Evolutionary conservation across 352 stramenopile genomes (phyloP), one percentile per base, ranked within the genome.

Genomic region (Globisporangium cylindrosporum): DNA sequence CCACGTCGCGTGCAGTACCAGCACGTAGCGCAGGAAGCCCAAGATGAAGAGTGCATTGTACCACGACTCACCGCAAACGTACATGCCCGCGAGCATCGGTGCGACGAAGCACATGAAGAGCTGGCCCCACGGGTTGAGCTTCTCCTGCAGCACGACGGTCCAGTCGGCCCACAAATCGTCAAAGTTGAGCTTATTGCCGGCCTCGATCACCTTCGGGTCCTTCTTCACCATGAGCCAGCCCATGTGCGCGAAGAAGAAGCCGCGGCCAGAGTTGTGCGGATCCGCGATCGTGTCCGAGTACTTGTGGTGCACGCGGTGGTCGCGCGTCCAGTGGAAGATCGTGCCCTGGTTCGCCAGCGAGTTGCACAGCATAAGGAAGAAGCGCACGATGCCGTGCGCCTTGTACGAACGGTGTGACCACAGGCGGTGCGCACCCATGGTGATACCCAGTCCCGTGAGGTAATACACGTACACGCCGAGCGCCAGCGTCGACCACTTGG

Each of bases 241-340:
- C 86, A 99, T 98, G 84, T 99, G 98, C 10, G 98, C 91, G 74
- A 98, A 99, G 86, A 99, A 99, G 74, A 99, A 99, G 53, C 98
- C 98, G n/a, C 96, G 87, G 29, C 82, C 96, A 9, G 98, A 98
- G 79, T 99, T 91, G 85, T 99, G 97, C 55, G 93, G 93, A 67
- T 98, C 92, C 4, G 89, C 88, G 22, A 91, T 79, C 18, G 95
- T 98, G 78, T 99, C 97, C 61, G 93, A 98, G 81, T 98, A 98
- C 81, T 99, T 99, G 92, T 99, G 98, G 81, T 99, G 98, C 34
- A 99, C 97, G 62, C 97, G 93, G 85, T 99, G 98, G 81, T 99
- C 98, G 41, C 98, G 93, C 9, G 86, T 84, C 98, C 98, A 99
- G 81, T 99, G 97, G 82, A 97, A 99, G 74, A 99, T 99, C 36